Conservation (phyloP, 495 filamentous ascomycete genomes). For the Aspergillus mulundensis region DNA sequence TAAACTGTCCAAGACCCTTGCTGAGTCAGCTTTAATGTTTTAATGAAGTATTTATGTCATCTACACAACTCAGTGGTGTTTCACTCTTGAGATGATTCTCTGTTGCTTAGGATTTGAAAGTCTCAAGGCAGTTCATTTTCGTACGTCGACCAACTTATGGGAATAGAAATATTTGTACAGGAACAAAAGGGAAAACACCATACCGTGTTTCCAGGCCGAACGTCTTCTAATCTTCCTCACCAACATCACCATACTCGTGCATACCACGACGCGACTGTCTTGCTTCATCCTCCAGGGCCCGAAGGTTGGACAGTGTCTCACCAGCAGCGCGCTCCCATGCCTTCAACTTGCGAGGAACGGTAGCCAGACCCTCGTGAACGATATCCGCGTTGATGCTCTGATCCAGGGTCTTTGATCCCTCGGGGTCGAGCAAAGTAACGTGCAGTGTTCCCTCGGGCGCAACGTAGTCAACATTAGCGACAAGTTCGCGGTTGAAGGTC, state of each 20-base stretch:
- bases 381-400: conserved; percentile 86
- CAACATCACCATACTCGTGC: conserved; percentile 97
- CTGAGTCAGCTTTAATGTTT: neutral
- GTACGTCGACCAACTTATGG: neutral
- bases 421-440: conserved; percentile 80
- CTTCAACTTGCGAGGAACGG: conserved; percentile 86
- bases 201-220: neutral
- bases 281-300: conserved; percentile 65
- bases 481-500: conserved; percentile 64
- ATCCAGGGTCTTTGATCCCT: conserved; percentile 53
- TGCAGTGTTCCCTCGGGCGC: conserved; percentile 70
- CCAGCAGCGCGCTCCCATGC: conserved; percentile 76
- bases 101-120: neutral
- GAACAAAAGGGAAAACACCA: neutral
- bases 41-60: neutral
- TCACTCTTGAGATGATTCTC: neutral
- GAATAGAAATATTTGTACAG: conserved; percentile 13
- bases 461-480: conserved; percentile 86
- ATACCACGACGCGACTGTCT: conserved; percentile 76
- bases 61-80: neutral
- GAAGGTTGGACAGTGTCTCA: conserved; percentile 63
- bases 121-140: conserved; percentile 1
- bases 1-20: neutral
- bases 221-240: conserved; percentile 72
- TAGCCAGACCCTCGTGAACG: conserved; percentile 74